phyloP scores from a whole-genome alignment of 2,329 filamentous ascomycete species.

The Beauveria varroae region DNA sequence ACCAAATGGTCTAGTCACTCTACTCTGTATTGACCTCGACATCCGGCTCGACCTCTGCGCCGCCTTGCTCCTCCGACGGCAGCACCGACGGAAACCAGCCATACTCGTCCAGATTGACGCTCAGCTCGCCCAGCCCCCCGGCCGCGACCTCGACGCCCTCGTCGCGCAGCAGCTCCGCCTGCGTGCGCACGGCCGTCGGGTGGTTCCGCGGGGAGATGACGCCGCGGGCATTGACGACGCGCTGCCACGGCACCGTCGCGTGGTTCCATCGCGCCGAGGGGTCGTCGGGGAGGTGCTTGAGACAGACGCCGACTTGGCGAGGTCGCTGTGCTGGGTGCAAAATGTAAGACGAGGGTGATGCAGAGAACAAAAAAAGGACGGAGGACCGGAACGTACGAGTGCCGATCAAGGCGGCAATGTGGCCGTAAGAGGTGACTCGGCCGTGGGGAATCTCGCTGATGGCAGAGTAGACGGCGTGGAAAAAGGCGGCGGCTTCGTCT shows the following conservation, averaged over 20 bases:
- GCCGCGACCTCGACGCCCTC: constrained; percentile 46
- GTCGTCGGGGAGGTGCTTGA: constrained; percentile 70
- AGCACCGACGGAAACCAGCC: constrained; percentile 49
- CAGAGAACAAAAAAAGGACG: neutral
- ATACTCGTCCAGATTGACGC: constrained; percentile 41
- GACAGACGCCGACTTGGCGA: constrained; percentile 80
- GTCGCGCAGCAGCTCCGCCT: constrained; percentile 40
- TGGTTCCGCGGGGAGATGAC: constrained; percentile 69
- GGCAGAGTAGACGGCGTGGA: constrained; percentile 69
- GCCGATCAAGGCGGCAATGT: constrained; percentile 66
- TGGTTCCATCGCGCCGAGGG: constrained; percentile 54
- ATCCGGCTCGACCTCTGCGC: neutral
- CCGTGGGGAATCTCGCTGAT: constrained; percentile 79
- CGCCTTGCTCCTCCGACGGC: constrained; percentile 32
- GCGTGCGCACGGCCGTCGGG: constrained; percentile 39
- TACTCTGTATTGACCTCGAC: neutral
- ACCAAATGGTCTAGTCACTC: neutral
- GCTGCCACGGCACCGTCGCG: constrained; percentile 85
- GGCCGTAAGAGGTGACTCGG: constrained; percentile 80
- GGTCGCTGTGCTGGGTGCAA: constrained; percentile 53
- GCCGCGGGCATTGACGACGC: constrained; percentile 83
- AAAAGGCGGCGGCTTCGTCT: constrained; percentile 69
- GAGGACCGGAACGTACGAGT: constrained; percentile 48
- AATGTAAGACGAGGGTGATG: neutral
- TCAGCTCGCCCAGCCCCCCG: constrained; percentile 43